phyloP scores from a whole-genome alignment of 176 grass and related monocot species.

The Hsuehochloa calcarea region DNA sequence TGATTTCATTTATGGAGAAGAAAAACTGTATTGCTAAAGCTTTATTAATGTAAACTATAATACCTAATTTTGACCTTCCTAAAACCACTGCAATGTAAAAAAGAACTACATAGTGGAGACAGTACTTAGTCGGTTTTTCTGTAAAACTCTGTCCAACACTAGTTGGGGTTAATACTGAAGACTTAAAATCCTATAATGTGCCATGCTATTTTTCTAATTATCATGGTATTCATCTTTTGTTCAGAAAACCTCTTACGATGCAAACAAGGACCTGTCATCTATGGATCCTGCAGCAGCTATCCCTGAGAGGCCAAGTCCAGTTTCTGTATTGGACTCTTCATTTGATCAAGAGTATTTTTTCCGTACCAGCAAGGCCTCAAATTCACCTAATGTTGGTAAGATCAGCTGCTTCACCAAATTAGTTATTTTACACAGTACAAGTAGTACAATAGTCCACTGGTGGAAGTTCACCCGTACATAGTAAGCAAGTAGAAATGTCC shows the following conservation, averaged over 20 bases:
- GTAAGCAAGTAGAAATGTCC: constrained; percentile 17
- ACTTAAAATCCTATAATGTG: neutral
- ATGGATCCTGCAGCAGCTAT: constrained; percentile 41
- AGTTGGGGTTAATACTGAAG: neutral
- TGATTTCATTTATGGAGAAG: neutral
- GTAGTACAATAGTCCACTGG: neutral
- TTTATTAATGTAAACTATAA: constrained; percentile 16
- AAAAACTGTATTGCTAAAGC: constrained; percentile 11
- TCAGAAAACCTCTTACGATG: constrained; percentile 67
- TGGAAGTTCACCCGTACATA: neutral
- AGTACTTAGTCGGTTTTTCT: neutral
- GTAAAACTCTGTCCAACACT: neutral
- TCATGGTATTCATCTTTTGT: constrained; percentile 27
- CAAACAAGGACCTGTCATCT: constrained; percentile 52
- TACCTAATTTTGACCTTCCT: neutral
- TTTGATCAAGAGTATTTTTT: constrained; percentile 59
- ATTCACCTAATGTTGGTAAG: constrained; percentile 50
- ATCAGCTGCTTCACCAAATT: neutral
- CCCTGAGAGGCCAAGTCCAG: constrained; percentile 63
- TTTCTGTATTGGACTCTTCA: constrained; percentile 73
- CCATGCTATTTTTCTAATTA: constrained; percentile 14
- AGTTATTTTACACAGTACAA: neutral
- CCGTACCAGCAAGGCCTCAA: constrained; percentile 30
- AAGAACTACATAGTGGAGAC: neutral
- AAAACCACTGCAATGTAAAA: neutral